Percentiles rank a stretch among this genome's conserved stretches.
Conservation (phyloP, 1,139 yeast species). For the Lipomyces yarrowii region DNA sequence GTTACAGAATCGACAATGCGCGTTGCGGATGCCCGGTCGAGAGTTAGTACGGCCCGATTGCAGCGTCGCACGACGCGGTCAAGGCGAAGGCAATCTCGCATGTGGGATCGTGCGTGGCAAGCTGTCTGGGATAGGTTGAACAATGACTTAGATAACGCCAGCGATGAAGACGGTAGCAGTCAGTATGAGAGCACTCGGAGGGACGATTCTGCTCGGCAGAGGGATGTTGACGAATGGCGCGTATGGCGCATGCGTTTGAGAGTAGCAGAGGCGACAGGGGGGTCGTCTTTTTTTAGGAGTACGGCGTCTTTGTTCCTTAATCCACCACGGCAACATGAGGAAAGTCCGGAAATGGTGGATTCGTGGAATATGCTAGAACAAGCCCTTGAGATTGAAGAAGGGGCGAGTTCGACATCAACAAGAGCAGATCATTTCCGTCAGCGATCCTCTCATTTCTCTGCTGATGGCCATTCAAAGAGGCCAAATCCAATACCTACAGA, state of each 20-base stretch:
- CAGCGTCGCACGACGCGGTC: constrained; percentile 17
- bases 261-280: constrained; percentile 26
- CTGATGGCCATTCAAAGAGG: constrained; percentile 17
- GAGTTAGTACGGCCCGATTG: constrained; percentile 21
- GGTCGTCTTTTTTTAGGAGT: constrained; percentile 18
- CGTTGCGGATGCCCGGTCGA: constrained; percentile 18
- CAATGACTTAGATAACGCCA: constrained; percentile 15
- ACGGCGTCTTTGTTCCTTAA: constrained; percentile 22
- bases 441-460: constrained; percentile 15
- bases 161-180: constrained; percentile 2
- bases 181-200: background rate
- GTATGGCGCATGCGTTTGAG: constrained; percentile 24
- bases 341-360: constrained; percentile 38
- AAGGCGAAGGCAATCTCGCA: constrained; percentile 7
- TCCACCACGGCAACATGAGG: constrained; percentile 14
- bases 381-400: constrained; percentile 33
- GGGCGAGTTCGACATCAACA: constrained; percentile 11
- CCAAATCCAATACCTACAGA: constrained; percentile 1
- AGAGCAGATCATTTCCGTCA: constrained; percentile 7
- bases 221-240: constrained; percentile 26
- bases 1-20: constrained; percentile 29
- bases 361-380: constrained; percentile 43
- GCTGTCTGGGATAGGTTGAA: constrained; percentile 29
- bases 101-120: constrained; percentile 31
- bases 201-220: background rate